Percentiles rank a stretch among this genome's conserved stretches.
phyloP scores from a whole-genome alignment of 257 asterid genomes.

The Ballota nigra region DNA sequence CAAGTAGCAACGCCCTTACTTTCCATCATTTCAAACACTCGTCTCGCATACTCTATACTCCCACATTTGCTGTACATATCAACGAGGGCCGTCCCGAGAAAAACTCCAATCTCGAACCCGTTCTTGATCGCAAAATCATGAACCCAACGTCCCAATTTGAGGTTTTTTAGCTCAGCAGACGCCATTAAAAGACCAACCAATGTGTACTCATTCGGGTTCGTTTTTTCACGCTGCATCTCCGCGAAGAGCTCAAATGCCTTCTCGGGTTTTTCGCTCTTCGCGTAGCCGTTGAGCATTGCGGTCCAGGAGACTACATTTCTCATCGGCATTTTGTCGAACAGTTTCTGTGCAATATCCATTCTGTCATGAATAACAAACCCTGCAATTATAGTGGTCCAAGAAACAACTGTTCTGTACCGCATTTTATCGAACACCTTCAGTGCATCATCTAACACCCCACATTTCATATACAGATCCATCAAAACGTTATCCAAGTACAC shows the following conservation, averaged over 20 bases:
- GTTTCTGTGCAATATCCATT: slow-evolving; percentile 36
- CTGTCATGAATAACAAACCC: slow-evolving; percentile 36
- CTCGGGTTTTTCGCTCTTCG: slow-evolving; percentile 43
- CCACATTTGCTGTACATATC: slow-evolving; percentile 69
- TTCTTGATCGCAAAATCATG: slow-evolving; percentile 43
- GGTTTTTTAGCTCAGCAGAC: slow-evolving; percentile 36
- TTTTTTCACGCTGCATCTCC: slow-evolving; percentile 34
- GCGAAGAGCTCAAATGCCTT: slow-evolving; percentile 42
- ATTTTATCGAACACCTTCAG: slow-evolving; percentile 53
- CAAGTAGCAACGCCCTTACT: slow-evolving; percentile 42
- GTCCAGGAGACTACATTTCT: slow-evolving; percentile 54
- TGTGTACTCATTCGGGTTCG: slow-evolving; percentile 45
- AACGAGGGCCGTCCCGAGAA: slow-evolving; percentile 50
- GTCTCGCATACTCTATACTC: slow-evolving; percentile 39
- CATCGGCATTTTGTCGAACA: slow-evolving; percentile 47
- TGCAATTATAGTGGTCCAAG: slow-evolving; percentile 52
- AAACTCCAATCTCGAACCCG: slow-evolving; percentile 45
- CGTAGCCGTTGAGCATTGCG: slow-evolving; percentile 50
- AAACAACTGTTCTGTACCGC: slow-evolving; percentile 48
- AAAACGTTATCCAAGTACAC: slow-evolving; percentile 52
- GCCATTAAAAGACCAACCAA: slow-evolving; percentile 45
- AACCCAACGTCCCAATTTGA: slow-evolving; percentile 41
- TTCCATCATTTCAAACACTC: slow-evolving; percentile 44
- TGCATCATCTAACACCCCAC: slow-evolving; percentile 48
- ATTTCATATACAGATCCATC: slow-evolving; percentile 53